A percentile compares a stretch with the other conserved stretches of the same genome.
phyloP scores from a whole-genome alignment of 2,329 filamentous ascomycete genomes.

The Elsinoe arachidis region DNA sequence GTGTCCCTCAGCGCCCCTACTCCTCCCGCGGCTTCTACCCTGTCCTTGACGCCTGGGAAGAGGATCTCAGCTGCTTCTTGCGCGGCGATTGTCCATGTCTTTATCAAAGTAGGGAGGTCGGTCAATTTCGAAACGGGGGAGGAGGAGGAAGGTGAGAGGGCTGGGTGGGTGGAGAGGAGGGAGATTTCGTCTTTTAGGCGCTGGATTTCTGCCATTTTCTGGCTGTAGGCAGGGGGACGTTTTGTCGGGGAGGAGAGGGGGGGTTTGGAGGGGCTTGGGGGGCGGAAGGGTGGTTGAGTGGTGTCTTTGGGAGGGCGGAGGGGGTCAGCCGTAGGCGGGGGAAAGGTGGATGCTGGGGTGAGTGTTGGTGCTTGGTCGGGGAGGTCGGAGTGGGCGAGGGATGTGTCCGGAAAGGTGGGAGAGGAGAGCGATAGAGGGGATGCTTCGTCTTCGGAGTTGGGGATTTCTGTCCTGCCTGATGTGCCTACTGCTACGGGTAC shows the following conservation, averaged over 20 bases:
- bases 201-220: too few species aligned
- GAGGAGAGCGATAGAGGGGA: not conserved
- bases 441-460: conserved; percentile 10
- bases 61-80: conserved; percentile 59
- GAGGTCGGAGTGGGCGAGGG: conserved; percentile 16
- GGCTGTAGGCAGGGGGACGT: not conserved
- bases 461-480: not conserved
- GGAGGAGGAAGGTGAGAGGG: conserved; percentile 40
- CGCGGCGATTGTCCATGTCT: conserved; percentile 53
- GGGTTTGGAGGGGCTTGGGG: not conserved
- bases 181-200: conserved; percentile 34
- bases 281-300: not conserved
- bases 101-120: conserved; percentile 48
- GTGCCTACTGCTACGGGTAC: not conserved
- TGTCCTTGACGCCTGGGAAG: conserved; percentile 51
- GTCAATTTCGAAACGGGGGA: conserved; percentile 34
- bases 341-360: not conserved
- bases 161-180: conserved; percentile 43
- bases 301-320: too few species aligned
- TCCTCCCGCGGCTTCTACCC: conserved; percentile 56
- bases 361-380: not conserved
- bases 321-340: too few species aligned
- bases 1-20: conserved; percentile 26
- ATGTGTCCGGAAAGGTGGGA: not conserved
- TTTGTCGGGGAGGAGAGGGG: not conserved